These are phyloP conservation scores for Westerdykella ornata DNA, from an alignment of 2,329 filamentous ascomycete species.

Conservation along the genomic window DNA sequence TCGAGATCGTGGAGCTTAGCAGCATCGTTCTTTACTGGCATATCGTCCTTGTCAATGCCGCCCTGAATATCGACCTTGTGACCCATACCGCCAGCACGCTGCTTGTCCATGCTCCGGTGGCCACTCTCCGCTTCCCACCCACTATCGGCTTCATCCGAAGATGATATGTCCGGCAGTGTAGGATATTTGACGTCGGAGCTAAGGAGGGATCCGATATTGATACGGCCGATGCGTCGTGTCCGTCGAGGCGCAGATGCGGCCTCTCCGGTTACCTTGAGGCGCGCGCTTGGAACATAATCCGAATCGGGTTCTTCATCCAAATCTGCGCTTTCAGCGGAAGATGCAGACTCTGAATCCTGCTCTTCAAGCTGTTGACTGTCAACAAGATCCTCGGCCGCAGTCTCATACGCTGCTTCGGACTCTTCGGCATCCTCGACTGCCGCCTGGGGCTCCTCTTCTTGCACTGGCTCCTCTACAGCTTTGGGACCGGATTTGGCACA, in stretches of 20 bases:
- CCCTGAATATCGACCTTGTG: too few relatives aligned
- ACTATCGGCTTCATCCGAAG: background rate
- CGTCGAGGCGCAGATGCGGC: background rate
- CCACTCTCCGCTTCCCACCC: background rate
- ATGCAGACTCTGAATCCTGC: slow-evolving; percentile 3
- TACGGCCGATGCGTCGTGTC: slow-evolving; percentile 16
- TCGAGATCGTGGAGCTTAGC: too few relatives aligned
- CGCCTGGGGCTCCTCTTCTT: slow-evolving; percentile 13
- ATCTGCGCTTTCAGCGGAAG: slow-evolving; percentile 3
- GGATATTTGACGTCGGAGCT: slow-evolving; percentile 17
- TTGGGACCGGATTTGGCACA: slow-evolving; percentile 7
- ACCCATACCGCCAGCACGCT: too few relatives aligned
- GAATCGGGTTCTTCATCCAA: slow-evolving; percentile 5
- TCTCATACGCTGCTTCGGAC: slow-evolving; percentile 28
- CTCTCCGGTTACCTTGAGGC: background rate
- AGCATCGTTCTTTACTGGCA: too few relatives aligned
- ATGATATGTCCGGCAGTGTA: slow-evolving; percentile 6
- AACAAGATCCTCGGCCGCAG: slow-evolving; percentile 24
- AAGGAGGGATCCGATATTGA: slow-evolving; percentile 12
- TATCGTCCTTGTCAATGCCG: too few relatives aligned
- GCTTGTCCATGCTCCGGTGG: too few relatives aligned
- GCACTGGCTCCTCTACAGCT: slow-evolving; percentile 5
- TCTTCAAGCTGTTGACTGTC: slow-evolving; percentile 21
- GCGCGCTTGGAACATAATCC: slow-evolving; percentile 3
- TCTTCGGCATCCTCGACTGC: slow-evolving; percentile 22